These are phyloP conservation scores for Ceratonia siliqua DNA, from an alignment of 306 rosid species.

Conservation along the genomic window DNA sequence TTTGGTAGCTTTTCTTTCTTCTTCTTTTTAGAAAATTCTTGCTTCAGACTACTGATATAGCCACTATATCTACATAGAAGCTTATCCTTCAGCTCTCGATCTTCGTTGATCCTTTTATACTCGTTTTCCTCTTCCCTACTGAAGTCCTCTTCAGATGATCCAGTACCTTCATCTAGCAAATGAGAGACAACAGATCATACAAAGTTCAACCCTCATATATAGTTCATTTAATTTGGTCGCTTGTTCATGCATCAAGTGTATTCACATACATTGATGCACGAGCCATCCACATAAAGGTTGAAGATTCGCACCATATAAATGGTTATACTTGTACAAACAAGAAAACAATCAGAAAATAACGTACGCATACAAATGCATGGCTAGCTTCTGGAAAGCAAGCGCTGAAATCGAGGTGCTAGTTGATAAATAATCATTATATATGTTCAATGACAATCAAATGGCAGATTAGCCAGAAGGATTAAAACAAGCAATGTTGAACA, in stretches of 20 bases:
- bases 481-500: not conserved
- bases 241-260: not conserved
- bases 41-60: slow-evolving; percentile 61
- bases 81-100: slow-evolving; percentile 63
- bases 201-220: not conserved
- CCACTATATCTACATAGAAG: slow-evolving; percentile 63
- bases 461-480: not conserved
- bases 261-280: not conserved
- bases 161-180: slow-evolving; percentile 44
- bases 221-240: not conserved
- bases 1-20: slow-evolving; percentile 72
- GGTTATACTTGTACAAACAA: not conserved
- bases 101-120: slow-evolving; percentile 33
- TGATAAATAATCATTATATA: not conserved
- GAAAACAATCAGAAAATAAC: not conserved
- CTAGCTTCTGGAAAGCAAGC: not conserved
- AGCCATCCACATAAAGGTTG: not conserved
- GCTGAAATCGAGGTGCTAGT: not conserved
- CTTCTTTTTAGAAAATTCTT: slow-evolving; percentile 61
- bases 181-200: not conserved
- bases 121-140: slow-evolving; percentile 44
- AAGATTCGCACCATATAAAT: not conserved
- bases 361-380: not conserved
- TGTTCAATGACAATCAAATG: not conserved
- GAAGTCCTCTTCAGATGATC: slow-evolving; percentile 49